These are phyloP conservation scores for Lentinula sp. DNA, from an alignment of 768 basidiomycete genomes.

Conservation along the genomic window DNA sequence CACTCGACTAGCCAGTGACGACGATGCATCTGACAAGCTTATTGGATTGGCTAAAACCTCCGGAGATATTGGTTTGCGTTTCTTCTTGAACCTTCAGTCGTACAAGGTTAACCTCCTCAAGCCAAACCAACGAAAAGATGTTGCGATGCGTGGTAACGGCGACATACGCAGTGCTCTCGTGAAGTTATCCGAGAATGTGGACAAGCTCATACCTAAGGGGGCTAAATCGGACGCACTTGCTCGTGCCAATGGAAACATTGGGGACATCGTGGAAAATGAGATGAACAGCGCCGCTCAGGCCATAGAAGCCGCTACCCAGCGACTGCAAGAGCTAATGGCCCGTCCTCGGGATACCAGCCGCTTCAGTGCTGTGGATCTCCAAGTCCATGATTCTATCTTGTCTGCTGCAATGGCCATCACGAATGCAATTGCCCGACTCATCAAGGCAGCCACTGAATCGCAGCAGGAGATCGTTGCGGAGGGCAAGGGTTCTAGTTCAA, in stretches of 20 bases:
- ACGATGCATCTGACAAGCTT: constrained; percentile 90
- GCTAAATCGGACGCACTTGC: constrained; percentile 61
- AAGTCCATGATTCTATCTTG: constrained; percentile 98
- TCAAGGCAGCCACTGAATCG: constrained; percentile 94
- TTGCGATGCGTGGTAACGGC: constrained; percentile 85
- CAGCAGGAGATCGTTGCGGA: constrained; percentile 97
- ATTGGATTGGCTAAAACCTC: constrained; percentile 76
- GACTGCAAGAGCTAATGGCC: constrained; percentile 86
- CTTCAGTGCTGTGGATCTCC: constrained; percentile 86
- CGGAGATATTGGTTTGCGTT: constrained; percentile 83
- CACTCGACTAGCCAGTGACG: constrained; percentile 85
- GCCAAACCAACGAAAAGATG: constrained; percentile 70
- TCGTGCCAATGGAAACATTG: constrained; percentile 86
- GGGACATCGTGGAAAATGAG: constrained; percentile 93
- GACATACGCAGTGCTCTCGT: constrained; percentile 78
- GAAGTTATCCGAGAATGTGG: constrained; percentile 84
- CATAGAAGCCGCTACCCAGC: constrained; percentile 88
- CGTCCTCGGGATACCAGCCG: constrained; percentile 85
- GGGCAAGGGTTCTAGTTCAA: constrained; percentile 88
- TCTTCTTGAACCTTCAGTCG: constrained; percentile 95
- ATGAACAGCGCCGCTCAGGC: constrained; percentile 91
- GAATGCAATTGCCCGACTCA: constrained; percentile 88
- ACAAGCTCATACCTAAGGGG: constrained; percentile 80
- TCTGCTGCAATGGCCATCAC: constrained; percentile 93
- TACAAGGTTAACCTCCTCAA: constrained; percentile 86